Base-by-base conservation (phyloP, 208 protist species). In the Phytomonas francai region DNA sequence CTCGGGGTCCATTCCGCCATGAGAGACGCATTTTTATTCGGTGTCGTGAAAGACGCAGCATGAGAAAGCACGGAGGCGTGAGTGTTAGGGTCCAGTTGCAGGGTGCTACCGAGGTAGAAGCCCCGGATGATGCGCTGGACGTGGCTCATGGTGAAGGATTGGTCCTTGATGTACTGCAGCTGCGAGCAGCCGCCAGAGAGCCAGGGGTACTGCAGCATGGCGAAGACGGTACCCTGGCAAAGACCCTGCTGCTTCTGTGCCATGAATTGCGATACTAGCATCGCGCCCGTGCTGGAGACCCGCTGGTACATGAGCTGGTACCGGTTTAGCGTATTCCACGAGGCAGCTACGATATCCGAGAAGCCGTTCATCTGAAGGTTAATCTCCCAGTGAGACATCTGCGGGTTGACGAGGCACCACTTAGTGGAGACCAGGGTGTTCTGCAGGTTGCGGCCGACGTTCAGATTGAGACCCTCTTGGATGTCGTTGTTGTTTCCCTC, bases 321-420 rank as follows among this genome's bases (percentile, higher is more conserved):
- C 59, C 87, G 84, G 74, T 88, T 93, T 59, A 93, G 62, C 54
- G 91, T 94, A 74, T 78, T 94, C 77, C 88, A 96, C 22, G 83
- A 83, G 51, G 87, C 91, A 7, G 77, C 79, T 25, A 92, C 65
- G 59, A 94, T 69, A 67, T 96, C 91, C 36, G 73, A 83, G 80
- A 93, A 96, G 42, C 88, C 88, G 72, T 93, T 91, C 88, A 93
- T 92, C 77, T 96, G 91, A 49, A 94, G 67, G 49, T 79, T 87
- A 9, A 96, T 32, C 74, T 96, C 91, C 87, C 88, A 96, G 70
- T 90, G 71, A 31, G 88, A 93, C 78, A 79, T 84, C 68, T 96
- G 77, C 49, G 88, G 88, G 64, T 81, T 91, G n/a, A 66, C 54
- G n/a, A 96, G 68, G 16, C 65, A 56, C 79, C 82, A 94, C 74